These are phyloP conservation scores for Blastobotrys serpentis DNA, from an alignment of 1,139 yeast genomes.

Conservation along the genomic window DNA sequence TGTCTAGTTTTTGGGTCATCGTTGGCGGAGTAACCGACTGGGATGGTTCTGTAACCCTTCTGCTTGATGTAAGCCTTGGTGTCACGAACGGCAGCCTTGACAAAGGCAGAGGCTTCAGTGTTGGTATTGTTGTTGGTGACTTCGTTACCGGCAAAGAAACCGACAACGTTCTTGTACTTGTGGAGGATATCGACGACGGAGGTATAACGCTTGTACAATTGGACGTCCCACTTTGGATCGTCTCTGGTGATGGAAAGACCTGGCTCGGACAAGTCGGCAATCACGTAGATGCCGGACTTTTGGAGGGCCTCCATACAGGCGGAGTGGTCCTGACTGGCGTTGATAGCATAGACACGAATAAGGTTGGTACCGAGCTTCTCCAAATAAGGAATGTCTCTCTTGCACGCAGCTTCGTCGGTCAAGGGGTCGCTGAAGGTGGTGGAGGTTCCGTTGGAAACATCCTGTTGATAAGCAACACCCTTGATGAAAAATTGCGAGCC, in stretches of 20 bases:
- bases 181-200: slow-evolving; percentile 78
- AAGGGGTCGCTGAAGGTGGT: slow-evolving; percentile 61
- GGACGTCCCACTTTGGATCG: slow-evolving; percentile 69
- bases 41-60: slow-evolving; percentile 65
- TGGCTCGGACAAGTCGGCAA: slow-evolving; percentile 91
- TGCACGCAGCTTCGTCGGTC: slow-evolving; percentile 63
- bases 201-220: slow-evolving; percentile 44
- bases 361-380: slow-evolving; percentile 78
- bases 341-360: slow-evolving; percentile 81
- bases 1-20: slow-evolving; percentile 62
- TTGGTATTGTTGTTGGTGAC: slow-evolving; percentile 77
- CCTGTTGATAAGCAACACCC: slow-evolving; percentile 76
- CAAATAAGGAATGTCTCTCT: slow-evolving; percentile 70
- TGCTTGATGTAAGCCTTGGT: slow-evolving; percentile 67
- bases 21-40: slow-evolving; percentile 98
- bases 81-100: slow-evolving; percentile 83
- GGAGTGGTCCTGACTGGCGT: slow-evolving; percentile 79
- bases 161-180: slow-evolving; percentile 78
- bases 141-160: slow-evolving; percentile 95
- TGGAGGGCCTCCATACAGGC: slow-evolving; percentile 88
- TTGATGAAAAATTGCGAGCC: slow-evolving; percentile 79
- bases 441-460: slow-evolving; percentile 47
- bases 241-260: slow-evolving; percentile 71
- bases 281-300: slow-evolving; percentile 85
- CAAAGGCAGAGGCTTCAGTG: slow-evolving; percentile 66